Conservation (phyloP, 140 eudicot genomes). For the Oenanthe javanica region DNA sequence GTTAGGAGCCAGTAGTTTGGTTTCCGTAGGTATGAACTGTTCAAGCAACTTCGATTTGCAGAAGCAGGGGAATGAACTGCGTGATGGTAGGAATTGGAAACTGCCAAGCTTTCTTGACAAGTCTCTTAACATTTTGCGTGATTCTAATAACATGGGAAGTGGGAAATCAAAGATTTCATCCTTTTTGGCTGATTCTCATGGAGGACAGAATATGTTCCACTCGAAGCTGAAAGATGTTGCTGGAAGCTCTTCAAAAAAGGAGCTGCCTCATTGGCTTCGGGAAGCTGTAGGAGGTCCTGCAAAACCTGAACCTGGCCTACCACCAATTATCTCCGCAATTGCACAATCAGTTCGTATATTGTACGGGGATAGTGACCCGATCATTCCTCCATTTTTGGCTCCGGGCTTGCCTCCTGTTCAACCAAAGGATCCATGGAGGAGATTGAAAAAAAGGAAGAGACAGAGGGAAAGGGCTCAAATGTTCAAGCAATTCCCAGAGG, state of each 20-base stretch:
- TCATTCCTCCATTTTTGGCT: conserved; percentile 69
- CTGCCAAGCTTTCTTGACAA: conserved; percentile 34
- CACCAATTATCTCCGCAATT: conserved; percentile 69
- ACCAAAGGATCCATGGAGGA: conserved; percentile 74
- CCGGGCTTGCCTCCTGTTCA: conserved; percentile 61
- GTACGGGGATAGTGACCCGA: conserved; percentile 51
- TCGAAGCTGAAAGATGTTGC: conserved; percentile 34
- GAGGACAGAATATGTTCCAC: conserved; percentile 15
- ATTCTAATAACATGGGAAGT: conserved; percentile 16
- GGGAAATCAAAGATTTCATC: conserved; percentile 17
- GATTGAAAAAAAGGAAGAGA: conserved; percentile 51
- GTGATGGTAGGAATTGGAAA: conserved; percentile 26
- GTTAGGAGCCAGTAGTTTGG: conserved; percentile 37
- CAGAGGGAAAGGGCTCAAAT: conserved; percentile 19
- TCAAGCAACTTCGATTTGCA: conserved; percentile 24
- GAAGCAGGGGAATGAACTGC: conserved; percentile 27
- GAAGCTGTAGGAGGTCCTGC: conserved; percentile 62
- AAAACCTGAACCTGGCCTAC: conserved; percentile 49
- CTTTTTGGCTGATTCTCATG: conserved; percentile 15
- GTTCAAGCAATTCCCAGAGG: conserved; percentile 10
- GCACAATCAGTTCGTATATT: conserved; percentile 71
- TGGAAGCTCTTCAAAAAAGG: conserved; percentile 35
- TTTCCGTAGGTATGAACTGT: conserved; percentile 36
- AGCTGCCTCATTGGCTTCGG: conserved; percentile 93
- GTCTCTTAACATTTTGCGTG: conserved; percentile 19